Base-by-base conservation (phyloP, 805 yeast genomes). In the Yamadazyma insecticola region DNA sequence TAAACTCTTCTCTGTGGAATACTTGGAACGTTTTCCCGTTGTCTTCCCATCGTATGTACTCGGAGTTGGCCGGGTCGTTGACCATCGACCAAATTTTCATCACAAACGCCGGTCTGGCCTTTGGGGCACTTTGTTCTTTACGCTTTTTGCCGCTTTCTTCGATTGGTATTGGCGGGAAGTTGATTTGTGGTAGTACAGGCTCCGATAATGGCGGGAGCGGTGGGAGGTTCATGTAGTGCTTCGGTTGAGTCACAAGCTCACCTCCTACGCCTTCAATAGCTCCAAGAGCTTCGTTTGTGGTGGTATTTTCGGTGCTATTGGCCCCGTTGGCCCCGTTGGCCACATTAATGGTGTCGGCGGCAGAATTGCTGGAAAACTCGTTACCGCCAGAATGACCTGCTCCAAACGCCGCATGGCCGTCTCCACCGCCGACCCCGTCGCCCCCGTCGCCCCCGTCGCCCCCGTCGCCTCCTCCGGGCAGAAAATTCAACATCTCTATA, bases 11-110 rank as follows among this genome's bases (percentile, higher is more conserved):
- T 31, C 95, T 71, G 46, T 88, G 85, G 25, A 72, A 72, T 6
- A 92, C 96, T 44, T 83, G 80, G 53, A 92, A 88, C 4, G 92
- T 75, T 42, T 76, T 70, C 2, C 98, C 98, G 55, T 85, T 89
- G 1, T 76, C 72, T 47, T 77, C 67, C 98, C 98, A 92, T 22
- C 78, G 67, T 28, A 92, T 90, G 46, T 76, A 77, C 26, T 80
- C 72, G 12, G 70, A 54, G 55, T 89, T 90, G 0, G 58, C 48
- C 1, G 76, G 65, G 51, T 90, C 96, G 53, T 89, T 89, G 6
- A 92, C 88, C 96, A 92, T 92, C 22, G 80, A 73, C 98, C 98
- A 90, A 13, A 92, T 63, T 56, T 92, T 92, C 67, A 80, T 76
- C 7, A 92, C 96, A 61, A 92, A 92, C 0, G 95, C 94, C 1